A percentile compares a stretch with the other conserved stretches of the same genome.
phyloP scores from a whole-genome alignment of 441 rosid species.

The Pelargonium myrrhifolium region DNA sequence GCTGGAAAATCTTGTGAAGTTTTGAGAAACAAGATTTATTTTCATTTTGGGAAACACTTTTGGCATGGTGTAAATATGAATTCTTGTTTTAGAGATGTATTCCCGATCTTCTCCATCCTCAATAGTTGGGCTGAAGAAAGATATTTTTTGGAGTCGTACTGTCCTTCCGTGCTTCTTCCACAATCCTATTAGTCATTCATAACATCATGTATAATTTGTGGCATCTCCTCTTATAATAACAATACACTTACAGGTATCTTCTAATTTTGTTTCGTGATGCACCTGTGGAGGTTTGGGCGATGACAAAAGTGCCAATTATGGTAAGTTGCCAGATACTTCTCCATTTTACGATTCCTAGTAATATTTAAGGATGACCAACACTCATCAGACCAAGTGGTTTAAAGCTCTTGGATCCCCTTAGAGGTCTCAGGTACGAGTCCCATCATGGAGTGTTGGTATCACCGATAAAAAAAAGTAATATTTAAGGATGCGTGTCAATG shows the following conservation, averaged over 20 bases:
- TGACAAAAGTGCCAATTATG: conserved; percentile 94
- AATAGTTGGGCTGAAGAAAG: background rate
- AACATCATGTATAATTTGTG: conserved; percentile 8
- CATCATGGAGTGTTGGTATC: too few relatives aligned
- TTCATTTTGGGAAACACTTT: background rate
- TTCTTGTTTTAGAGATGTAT: background rate
- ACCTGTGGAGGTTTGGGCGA: conserved; percentile 99
- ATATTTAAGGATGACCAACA: too few relatives aligned
- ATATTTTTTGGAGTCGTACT: background rate
- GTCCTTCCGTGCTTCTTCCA: background rate
- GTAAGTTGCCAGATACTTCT: conserved; percentile 35
- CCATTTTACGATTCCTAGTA: conserved; percentile 7
- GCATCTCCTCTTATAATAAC: conserved; percentile 5
- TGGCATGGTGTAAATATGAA: background rate
- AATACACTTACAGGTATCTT: conserved; percentile 61
- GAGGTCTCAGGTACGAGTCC: too few relatives aligned
- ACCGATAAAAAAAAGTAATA: too few relatives aligned
- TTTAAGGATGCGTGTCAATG: background rate
- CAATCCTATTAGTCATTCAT: conserved; percentile 3
- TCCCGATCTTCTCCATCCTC: background rate
- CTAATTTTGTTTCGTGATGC: conserved; percentile 94
- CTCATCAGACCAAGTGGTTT: too few relatives aligned
- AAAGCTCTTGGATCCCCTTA: too few relatives aligned
- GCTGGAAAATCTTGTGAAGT: too few relatives aligned
- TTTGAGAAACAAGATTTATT: background rate